These are phyloP conservation scores for Glebionis coronaria DNA, from an alignment of 129 eudicot genomes.

Conservation along the genomic window DNA sequence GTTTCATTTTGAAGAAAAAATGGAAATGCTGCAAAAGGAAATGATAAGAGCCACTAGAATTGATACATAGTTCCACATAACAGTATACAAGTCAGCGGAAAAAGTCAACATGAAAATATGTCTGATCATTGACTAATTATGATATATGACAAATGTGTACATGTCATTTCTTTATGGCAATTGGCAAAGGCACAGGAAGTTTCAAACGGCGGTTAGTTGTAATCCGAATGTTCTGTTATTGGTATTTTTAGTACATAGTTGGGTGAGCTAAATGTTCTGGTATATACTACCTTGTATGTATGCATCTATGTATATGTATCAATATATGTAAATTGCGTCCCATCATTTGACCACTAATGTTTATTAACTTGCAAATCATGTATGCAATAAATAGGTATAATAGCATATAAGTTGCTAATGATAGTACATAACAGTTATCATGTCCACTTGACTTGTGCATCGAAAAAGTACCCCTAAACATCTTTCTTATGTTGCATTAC, in stretches of 20 bases:
- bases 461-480: neutral
- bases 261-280: too few relatives aligned
- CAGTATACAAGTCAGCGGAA: neutral
- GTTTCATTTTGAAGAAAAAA: slow-evolving; percentile 1
- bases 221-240: too few relatives aligned
- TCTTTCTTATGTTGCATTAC: neutral
- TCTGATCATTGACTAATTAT: slow-evolving; percentile 2
- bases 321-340: too few relatives aligned
- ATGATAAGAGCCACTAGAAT: slow-evolving; percentile 2
- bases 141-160: neutral
- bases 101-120: neutral
- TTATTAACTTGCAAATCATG: too few relatives aligned
- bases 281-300: too few relatives aligned
- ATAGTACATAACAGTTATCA: neutral
- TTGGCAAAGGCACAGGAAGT: too few relatives aligned
- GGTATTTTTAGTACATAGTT: too few relatives aligned
- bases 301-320: too few relatives aligned
- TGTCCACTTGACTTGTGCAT: neutral
- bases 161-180: too few relatives aligned
- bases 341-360: too few relatives aligned
- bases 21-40: neutral
- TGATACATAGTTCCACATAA: slow-evolving; percentile 5
- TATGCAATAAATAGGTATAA: too few relatives aligned
- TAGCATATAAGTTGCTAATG: neutral
- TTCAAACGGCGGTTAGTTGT: too few relatives aligned